Conservation (phyloP, 257 asterid genomes). For the Ilex aquifolium region DNA sequence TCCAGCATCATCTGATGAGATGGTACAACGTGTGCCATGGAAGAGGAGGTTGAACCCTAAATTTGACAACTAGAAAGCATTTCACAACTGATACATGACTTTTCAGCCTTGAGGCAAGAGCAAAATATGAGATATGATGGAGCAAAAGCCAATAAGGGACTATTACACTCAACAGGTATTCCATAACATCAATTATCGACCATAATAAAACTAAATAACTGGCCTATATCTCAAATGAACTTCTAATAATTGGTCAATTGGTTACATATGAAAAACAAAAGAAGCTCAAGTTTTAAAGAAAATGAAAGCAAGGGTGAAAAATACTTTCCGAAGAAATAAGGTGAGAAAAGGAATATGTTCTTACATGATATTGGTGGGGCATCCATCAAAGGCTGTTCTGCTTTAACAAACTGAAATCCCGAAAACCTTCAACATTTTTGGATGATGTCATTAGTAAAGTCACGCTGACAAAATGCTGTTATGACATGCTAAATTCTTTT, state of each 20-base stretch:
- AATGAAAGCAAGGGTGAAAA: neutral
- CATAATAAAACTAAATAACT: neutral
- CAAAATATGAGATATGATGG: too few species aligned
- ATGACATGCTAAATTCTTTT: too few species aligned
- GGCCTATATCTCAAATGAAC: neutral
- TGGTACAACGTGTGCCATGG: neutral
- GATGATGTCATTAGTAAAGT: slow-evolving; percentile 1
- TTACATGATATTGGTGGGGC: slow-evolving; percentile 50
- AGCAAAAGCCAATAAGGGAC: too few species aligned
- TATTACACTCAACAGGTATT: too few species aligned
- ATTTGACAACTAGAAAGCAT: too few species aligned
- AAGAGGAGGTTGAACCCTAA: too few species aligned
- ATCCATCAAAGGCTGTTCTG: slow-evolving; percentile 44
- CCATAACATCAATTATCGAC: neutral
- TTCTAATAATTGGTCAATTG: neutral
- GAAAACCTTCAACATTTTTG: slow-evolving; percentile 57
- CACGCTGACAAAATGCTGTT: too few species aligned
- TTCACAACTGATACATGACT: too few species aligned
- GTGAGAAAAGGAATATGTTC: neutral
- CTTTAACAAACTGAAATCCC: slow-evolving; percentile 68
- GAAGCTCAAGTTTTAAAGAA: neutral
- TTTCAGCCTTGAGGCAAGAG: too few species aligned
- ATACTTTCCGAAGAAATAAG: too few species aligned
- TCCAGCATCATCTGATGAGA: neutral
- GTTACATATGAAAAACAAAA: neutral